phyloP scores from a whole-genome alignment of 345 rosid species.

The Salix viminalis region DNA sequence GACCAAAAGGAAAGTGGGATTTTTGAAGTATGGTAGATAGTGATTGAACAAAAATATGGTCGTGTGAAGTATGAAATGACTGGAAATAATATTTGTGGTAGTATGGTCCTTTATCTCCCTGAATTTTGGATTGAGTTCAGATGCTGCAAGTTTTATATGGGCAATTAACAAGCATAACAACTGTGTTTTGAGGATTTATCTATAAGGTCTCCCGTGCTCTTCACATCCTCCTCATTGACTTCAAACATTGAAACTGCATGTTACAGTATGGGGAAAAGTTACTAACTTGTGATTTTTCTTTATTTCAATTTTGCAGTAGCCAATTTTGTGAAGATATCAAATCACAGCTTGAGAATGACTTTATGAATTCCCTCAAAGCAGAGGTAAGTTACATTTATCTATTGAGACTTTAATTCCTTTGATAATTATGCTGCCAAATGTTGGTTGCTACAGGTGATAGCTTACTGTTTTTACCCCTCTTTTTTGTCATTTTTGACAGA shows the following conservation, averaged over 20 bases:
- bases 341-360: constrained; percentile 74
- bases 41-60: neutral
- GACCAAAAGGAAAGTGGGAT: neutral
- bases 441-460: neutral
- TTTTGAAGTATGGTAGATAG: neutral
- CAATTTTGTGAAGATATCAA: constrained; percentile 73
- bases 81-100: neutral
- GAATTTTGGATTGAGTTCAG: neutral
- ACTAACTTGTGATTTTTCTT: neutral
- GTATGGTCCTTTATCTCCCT: neutral
- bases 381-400: constrained; percentile 39
- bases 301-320: constrained; percentile 52
- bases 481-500: constrained; percentile 33
- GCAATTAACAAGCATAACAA: neutral
- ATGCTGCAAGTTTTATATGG: neutral
- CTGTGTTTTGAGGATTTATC: neutral
- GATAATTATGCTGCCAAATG: constrained; percentile 5
- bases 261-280: neutral
- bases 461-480: neutral
- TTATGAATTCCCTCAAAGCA: constrained; percentile 64
- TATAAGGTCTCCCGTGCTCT: neutral
- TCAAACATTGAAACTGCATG: neutral
- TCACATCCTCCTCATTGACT: neutral
- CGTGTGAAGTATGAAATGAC: neutral
- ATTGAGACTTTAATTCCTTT: neutral